Conservation (phyloP, 1,139 yeast genomes). For the Candida buenavistaensis region DNA sequence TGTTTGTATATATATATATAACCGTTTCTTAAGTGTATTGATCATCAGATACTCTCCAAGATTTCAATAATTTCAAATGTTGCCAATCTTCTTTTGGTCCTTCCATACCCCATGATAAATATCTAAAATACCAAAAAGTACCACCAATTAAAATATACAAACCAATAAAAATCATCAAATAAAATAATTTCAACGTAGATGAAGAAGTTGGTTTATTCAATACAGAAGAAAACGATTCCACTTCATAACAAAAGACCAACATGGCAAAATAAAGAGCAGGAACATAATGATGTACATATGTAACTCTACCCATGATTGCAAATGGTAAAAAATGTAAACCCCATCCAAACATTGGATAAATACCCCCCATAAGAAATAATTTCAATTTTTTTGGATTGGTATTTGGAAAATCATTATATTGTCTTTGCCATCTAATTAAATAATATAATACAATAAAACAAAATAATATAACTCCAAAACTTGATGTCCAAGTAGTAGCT, state of each 20-base stretch:
- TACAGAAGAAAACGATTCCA: conserved; percentile 60
- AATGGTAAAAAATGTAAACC: conserved; percentile 89
- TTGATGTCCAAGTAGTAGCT: conserved; percentile 90
- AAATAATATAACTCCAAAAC: conserved; percentile 66
- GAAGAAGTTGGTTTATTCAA: conserved; percentile 33
- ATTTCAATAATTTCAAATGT: conserved; percentile 70
- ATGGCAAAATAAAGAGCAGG: conserved; percentile 97
- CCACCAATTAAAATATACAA: conserved; percentile 21
- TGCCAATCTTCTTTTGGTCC: conserved; percentile 71
- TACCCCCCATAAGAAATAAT: conserved; percentile 69
- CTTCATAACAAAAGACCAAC: conserved; percentile 71
- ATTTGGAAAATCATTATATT: conserved; percentile 63
- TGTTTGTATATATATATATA: neutral
- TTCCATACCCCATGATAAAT: conserved; percentile 86
- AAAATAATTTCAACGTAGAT: conserved; percentile 22
- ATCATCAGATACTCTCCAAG: conserved; percentile 64
- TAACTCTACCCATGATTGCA: conserved; percentile 93
- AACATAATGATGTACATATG: conserved; percentile 94
- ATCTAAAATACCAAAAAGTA: conserved; percentile 71
- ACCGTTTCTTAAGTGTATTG: conserved; percentile 18
- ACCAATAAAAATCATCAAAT: conserved; percentile 35
- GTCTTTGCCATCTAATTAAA: conserved; percentile 93
- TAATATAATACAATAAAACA: conserved; percentile 55
- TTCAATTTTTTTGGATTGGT: conserved; percentile 30
- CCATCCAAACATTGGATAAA: conserved; percentile 95